Percentiles rank a stretch among this genome's conserved stretches.
These are phyloP conservation scores for Dicorynia guianensis DNA, from an alignment of 306 rosid species.

Conservation along the genomic window DNA sequence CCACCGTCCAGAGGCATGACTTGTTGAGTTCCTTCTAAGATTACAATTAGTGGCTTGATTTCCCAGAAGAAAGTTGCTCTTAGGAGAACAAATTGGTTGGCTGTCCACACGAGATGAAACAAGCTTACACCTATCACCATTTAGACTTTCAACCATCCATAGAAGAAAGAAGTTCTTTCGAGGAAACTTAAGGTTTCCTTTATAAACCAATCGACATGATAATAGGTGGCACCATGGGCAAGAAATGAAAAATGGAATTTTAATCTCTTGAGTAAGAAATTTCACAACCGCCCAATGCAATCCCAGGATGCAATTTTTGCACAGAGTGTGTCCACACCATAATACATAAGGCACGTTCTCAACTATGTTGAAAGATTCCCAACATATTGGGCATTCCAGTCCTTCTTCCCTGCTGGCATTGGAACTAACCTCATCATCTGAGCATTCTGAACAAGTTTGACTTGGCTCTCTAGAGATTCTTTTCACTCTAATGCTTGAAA, in stretches of 20 bases:
- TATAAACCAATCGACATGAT: slow-evolving; percentile 75
- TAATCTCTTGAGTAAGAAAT: slow-evolving; percentile 71
- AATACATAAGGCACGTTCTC: slow-evolving; percentile 95
- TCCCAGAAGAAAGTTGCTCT: slow-evolving; percentile 49
- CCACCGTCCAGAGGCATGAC: slow-evolving; percentile 45
- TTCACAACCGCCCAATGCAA: slow-evolving; percentile 84
- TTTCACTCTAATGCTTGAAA: slow-evolving; percentile 69
- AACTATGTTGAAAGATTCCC: slow-evolving; percentile 92
- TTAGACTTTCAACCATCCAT: slow-evolving; percentile 95
- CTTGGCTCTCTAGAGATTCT: slow-evolving; percentile 56
- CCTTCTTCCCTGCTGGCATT: slow-evolving; percentile 82
- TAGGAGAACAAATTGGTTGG: slow-evolving; percentile 56
- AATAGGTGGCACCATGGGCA: slow-evolving; percentile 93
- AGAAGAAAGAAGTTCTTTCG: slow-evolving; percentile 86
- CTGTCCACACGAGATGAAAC: slow-evolving; percentile 53
- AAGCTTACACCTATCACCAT: slow-evolving; percentile 71
- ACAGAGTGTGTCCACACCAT: slow-evolving; percentile 95
- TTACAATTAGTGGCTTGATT: slow-evolving; percentile 53
- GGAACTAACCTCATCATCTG: slow-evolving; percentile 86
- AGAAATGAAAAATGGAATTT: slow-evolving; percentile 69
- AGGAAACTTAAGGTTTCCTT: slow-evolving; percentile 80
- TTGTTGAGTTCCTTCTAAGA: slow-evolving; percentile 58
- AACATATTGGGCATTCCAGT: slow-evolving; percentile 92
- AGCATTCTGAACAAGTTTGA: slow-evolving; percentile 64
- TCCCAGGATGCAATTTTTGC: slow-evolving; percentile 89